Percentiles rank a stretch among this genome's conserved stretches.
These are phyloP conservation scores for Zymoseptoria tritici DNA, from an alignment of 2,329 filamentous ascomycete genomes.

Conservation along the genomic window DNA sequence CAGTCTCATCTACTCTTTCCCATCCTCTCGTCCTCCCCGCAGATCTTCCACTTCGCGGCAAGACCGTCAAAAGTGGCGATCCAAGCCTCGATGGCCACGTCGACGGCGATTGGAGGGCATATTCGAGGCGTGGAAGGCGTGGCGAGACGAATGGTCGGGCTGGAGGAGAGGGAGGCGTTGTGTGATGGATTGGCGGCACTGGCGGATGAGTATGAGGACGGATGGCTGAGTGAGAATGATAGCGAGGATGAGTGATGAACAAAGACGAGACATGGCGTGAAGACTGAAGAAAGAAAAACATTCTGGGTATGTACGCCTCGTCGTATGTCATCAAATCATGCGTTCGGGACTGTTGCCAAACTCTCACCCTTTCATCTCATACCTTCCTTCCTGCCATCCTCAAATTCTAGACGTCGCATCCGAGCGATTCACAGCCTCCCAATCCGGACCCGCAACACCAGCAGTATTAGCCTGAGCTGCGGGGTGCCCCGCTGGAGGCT, in stretches of 20 bases:
- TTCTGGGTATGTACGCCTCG: neutral
- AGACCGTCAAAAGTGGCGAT: conserved; percentile 39
- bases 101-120: conserved; percentile 62
- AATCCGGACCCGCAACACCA: conserved; percentile 9
- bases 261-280: neutral
- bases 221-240: conserved; percentile 64
- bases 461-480: conserved; percentile 2
- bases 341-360: neutral
- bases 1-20: conserved; percentile 58
- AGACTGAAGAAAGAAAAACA: neutral
- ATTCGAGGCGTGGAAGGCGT: conserved; percentile 50
- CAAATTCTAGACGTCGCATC: neutral
- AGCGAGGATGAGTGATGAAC: conserved; percentile 46
- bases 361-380: too few species aligned
- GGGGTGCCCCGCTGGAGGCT: neutral
- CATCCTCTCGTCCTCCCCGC: conserved; percentile 74
- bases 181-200: conserved; percentile 74
- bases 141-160: conserved; percentile 53
- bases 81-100: conserved; percentile 58
- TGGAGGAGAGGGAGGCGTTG: conserved; percentile 80
- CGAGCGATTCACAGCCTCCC: conserved; percentile 8
- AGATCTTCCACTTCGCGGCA: conserved; percentile 53
- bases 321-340: neutral
- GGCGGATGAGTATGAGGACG: conserved; percentile 80
- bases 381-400: neutral